Evolutionary conservation across 306 rosid species (phyloP).

Genomic region (Lathyrus tuberosus): DNA sequence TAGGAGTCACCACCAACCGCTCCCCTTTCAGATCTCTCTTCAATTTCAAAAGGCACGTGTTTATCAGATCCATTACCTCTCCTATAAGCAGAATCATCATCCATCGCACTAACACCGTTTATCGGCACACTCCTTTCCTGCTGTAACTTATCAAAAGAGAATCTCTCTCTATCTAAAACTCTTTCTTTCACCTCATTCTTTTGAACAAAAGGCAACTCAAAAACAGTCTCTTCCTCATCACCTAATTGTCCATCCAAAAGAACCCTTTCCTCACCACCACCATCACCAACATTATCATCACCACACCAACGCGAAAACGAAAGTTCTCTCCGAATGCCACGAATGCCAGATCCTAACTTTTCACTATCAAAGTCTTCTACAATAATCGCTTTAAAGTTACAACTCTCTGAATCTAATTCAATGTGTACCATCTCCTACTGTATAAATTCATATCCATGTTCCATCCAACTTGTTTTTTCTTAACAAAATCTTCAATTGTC

Average conservation of each 20-base stretch:
- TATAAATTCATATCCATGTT: constrained; percentile 46
- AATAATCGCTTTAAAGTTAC: constrained; percentile 38
- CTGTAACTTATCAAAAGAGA: constrained; percentile 44
- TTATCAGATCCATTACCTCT: constrained; percentile 56
- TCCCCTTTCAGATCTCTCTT: constrained; percentile 52
- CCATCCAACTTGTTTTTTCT: constrained; percentile 34
- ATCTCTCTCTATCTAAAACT: constrained; percentile 46
- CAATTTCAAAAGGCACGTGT: constrained; percentile 70
- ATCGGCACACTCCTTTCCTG: constrained; percentile 52
- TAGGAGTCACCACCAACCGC: constrained; percentile 41
- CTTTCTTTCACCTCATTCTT: constrained; percentile 49
- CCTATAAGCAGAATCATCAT: constrained; percentile 49
- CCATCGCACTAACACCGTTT: constrained; percentile 52
- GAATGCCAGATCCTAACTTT: constrained; percentile 48
- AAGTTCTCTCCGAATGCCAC: constrained; percentile 59
- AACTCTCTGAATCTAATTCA: constrained; percentile 52
- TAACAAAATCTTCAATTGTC: constrained; percentile 34
- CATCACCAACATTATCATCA: constrained; percentile 51
- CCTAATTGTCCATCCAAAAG: constrained; percentile 46
- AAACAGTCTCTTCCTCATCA: constrained; percentile 55
- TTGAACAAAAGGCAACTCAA: constrained; percentile 59
- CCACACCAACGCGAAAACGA: constrained; percentile 77
- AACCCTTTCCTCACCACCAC: constrained; percentile 53
- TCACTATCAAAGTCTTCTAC: constrained; percentile 34
- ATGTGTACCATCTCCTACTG: constrained; percentile 62